Percentiles rank a stretch among this genome's conserved stretches.
These are phyloP conservation scores for Pichia pseudocactophila DNA, from an alignment of 805 yeast species.

Conservation along the genomic window DNA sequence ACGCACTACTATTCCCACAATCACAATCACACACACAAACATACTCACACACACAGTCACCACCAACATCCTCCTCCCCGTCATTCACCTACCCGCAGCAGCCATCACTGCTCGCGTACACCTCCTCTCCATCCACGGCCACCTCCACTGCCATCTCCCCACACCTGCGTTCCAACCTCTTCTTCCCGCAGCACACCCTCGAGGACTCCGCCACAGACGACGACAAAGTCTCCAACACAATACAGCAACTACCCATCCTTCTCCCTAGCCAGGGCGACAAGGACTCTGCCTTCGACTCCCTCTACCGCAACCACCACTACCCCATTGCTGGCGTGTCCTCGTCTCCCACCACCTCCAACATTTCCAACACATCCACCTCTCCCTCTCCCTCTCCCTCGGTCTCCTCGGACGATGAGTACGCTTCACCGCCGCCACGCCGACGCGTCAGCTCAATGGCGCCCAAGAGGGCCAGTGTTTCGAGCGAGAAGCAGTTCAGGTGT, in stretches of 20 bases:
- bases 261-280: background rate
- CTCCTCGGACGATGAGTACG: no score
- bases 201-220: background rate
- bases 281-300: background rate
- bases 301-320: no score
- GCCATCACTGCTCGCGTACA: background rate
- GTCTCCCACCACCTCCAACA: no score
- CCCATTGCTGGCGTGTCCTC: no score
- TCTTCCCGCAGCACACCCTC: background rate
- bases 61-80: background rate
- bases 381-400: no score
- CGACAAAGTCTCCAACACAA: background rate
- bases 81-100: background rate
- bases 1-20: background rate
- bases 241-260: background rate
- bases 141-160: constrained; percentile 7
- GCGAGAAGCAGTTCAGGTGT: constrained; percentile 16
- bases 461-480: no score
- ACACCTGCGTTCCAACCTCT: background rate
- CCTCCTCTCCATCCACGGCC: background rate
- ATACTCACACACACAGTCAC: no score
- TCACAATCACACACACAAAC: background rate
- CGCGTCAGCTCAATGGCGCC: no score
- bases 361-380: no score
- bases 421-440: no score